Conservation (phyloP, 495 filamentous ascomycete species). For the Talaromyces thailandensis region DNA sequence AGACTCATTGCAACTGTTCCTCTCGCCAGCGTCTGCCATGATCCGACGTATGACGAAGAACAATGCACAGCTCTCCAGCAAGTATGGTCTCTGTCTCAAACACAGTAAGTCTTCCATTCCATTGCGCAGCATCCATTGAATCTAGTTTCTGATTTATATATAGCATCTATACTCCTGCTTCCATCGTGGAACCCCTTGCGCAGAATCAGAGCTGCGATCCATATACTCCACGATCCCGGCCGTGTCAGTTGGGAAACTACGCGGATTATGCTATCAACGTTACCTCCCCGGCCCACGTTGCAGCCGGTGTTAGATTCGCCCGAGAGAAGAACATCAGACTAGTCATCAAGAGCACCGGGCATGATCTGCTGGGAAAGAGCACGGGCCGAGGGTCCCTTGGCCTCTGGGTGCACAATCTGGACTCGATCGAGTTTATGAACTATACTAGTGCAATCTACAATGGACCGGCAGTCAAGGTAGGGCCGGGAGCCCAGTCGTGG, state of each 20-base stretch:
- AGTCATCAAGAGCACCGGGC: constrained; percentile 56
- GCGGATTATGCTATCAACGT: constrained; percentile 40
- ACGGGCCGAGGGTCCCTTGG: constrained; percentile 44
- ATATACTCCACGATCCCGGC: constrained; percentile 31
- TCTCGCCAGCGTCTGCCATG: no score
- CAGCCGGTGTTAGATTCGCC: constrained; percentile 34
- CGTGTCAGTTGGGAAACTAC: constrained; percentile 51
- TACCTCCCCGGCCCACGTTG: constrained; percentile 17
- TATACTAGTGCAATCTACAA: constrained; percentile 28
- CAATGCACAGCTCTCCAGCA: no score
- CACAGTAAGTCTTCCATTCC: no score
- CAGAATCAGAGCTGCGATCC: constrained; percentile 45
- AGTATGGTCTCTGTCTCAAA: no score
- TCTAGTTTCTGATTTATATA: no score
- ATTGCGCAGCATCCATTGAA: no score
- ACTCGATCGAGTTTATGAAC: constrained; percentile 10
- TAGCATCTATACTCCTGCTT: no score
- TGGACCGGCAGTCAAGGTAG: constrained; percentile 43
- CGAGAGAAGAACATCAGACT: constrained; percentile 46
- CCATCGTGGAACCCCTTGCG: no score
- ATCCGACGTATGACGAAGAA: no score
- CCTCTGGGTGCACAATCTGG: constrained; percentile 49
- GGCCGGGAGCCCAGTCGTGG: constrained; percentile 40
- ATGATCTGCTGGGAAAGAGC: constrained; percentile 46
- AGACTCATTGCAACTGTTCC: no score